Evolutionary conservation across 2,329 filamentous ascomycete species (phyloP), one percentile per base, ranked within the genome.

Genomic region (Parascedosporium putredinis): DNA sequence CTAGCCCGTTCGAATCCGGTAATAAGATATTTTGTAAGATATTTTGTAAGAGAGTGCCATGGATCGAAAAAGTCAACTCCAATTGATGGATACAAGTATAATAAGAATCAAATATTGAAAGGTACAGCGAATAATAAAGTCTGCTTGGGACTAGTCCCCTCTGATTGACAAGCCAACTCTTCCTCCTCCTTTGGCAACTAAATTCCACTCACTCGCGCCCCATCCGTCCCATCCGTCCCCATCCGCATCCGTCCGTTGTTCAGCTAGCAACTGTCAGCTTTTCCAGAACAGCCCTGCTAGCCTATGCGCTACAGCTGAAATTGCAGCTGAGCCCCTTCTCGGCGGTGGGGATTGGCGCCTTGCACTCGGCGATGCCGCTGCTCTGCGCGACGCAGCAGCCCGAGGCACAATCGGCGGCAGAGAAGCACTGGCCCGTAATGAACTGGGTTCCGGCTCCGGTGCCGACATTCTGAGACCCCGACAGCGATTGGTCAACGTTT

Each of bases 371-470:
- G 3, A 16, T 16, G 14, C 53, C 55, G 5, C 51, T 51, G 5
- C 49, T 51, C 7, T 55, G 53, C 7, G 48, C 55, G 16, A 60
- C 62, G 36, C 62, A 64, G 56, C 62, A 64, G 9, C 49, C 53
- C 16, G 61, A 62, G 4, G 56, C 57, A 43, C 62, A 64, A 47
- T 62, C 60, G n/a, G 57, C 56, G 38, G 59, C 45, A 36, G 53
- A 53, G 9, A 54, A 16, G 50, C 60, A 62, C 7, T 45, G 50
- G 2, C 59, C 59, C 4, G 57, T 60, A 51, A 62, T 61, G 53
- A 61, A 61, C 49, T 61, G 60, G 34, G 50, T 46, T 1, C 58
- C 59, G 5, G 51, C 27, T 1, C 56, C 59, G 43, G 55, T 57
- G 4, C 59, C 59, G 6, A 60, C 54, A 50, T 60, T 59, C 50